Evolutionary conservation across 1,284 basidiomycete species (phyloP).

Genomic region (Wolfiporia cocos): DNA sequence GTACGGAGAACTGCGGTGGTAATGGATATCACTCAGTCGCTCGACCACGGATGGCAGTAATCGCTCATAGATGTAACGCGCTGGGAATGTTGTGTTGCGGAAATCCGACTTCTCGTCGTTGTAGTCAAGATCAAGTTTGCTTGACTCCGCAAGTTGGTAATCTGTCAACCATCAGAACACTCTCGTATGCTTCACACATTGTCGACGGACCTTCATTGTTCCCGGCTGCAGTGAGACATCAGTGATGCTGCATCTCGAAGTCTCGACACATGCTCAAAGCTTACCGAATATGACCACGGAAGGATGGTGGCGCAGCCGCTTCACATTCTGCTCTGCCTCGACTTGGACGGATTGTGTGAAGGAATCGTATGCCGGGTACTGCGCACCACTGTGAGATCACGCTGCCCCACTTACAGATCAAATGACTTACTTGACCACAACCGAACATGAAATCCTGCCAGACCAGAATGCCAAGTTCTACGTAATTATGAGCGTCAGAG

Average conservation of each 20-base stretch:
- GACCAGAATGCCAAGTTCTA: slow-evolving; percentile 65
- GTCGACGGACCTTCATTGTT: slow-evolving; percentile 72
- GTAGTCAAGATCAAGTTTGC: slow-evolving; percentile 76
- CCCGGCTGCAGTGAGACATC: slow-evolving; percentile 45
- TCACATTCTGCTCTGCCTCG: slow-evolving; percentile 73
- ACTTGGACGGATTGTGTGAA: slow-evolving; percentile 60
- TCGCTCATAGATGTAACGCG: slow-evolving; percentile 82
- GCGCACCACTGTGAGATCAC: too few species aligned
- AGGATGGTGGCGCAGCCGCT: slow-evolving; percentile 70
- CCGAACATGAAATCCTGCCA: slow-evolving; percentile 92
- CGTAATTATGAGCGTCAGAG: slow-evolving; percentile 3
- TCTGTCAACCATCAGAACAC: slow-evolving; percentile 33
- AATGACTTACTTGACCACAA: slow-evolving; percentile 50
- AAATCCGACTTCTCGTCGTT: slow-evolving; percentile 76
- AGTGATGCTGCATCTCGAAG: not conserved
- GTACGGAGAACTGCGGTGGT: slow-evolving; percentile 84
- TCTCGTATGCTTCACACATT: slow-evolving; percentile 1
- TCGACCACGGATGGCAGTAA: slow-evolving; percentile 70
- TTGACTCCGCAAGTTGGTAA: slow-evolving; percentile 76
- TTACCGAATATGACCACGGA: slow-evolving; percentile 78
- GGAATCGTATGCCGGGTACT: slow-evolving; percentile 72
- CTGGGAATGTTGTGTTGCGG: slow-evolving; percentile 80
- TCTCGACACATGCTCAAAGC: slow-evolving; percentile 14
- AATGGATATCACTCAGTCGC: slow-evolving; percentile 60
- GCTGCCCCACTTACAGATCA: too few species aligned